Evolutionary conservation across 768 basidiomycete genomes (phyloP).

Genomic region (Cubamyces lactineus): DNA sequence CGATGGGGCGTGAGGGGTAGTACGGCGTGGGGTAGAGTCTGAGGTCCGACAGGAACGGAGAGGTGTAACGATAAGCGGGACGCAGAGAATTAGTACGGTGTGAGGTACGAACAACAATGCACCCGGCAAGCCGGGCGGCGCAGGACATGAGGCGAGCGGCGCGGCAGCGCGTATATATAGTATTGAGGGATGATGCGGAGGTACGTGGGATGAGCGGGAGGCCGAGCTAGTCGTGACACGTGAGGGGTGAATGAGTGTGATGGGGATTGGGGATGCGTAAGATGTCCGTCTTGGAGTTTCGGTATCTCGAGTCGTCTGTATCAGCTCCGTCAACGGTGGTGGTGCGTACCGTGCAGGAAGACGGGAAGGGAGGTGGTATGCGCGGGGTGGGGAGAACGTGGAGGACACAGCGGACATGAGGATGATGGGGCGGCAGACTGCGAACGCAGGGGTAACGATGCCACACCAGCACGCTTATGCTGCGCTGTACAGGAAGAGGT

Average conservation of each 20-base stretch:
- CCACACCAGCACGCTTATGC: constrained; percentile 38
- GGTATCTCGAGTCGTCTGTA: constrained; percentile 27
- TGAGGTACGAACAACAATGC: constrained; percentile 14
- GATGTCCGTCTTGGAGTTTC: constrained; percentile 25
- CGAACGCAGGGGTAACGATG: constrained; percentile 1
- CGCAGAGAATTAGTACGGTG: constrained; percentile 11
- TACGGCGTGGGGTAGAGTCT: constrained; percentile 12
- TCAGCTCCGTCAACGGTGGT: constrained; percentile 21
- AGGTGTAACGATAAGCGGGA: background rate
- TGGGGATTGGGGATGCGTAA: background rate
- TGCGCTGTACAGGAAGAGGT: constrained; percentile 85
- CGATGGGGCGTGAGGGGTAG: background rate
- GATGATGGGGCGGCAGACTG: background rate
- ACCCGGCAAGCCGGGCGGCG: constrained; percentile 20
- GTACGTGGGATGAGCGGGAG: constrained; percentile 3
- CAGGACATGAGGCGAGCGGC: constrained; percentile 13
- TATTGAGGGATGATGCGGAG: constrained; percentile 4
- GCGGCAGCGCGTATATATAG: constrained; percentile 23
- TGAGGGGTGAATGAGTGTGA: background rate
- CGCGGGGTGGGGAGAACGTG: background rate
- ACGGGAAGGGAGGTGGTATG: constrained; percentile 8
- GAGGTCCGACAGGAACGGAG: constrained; percentile 12
- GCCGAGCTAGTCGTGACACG: constrained; percentile 2
- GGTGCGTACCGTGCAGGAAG: constrained; percentile 17
- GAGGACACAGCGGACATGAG: background rate